Conservation (phyloP, 257 asterid genomes). For the Solanum pennellii region DNA sequence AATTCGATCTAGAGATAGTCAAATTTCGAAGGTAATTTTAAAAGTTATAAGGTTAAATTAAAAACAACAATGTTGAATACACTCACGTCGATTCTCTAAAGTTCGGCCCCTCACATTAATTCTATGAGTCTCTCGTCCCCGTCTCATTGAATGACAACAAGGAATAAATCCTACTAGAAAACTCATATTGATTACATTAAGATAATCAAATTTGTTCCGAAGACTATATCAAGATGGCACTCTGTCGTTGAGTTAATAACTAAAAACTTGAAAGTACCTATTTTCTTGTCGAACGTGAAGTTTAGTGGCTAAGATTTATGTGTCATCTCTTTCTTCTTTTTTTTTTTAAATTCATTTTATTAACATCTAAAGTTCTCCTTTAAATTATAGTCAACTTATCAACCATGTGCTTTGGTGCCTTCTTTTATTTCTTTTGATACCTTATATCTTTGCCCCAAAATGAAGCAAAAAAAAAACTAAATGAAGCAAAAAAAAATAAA, state of each 20-base stretch:
- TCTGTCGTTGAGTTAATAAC: neutral
- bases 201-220: accelerated
- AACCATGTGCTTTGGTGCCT: neutral
- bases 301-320: neutral
- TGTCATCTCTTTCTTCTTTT: neutral
- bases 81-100: accelerated
- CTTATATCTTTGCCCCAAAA: neutral
- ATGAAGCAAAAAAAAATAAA: neutral
- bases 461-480: neutral
- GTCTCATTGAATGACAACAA: neutral
- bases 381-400: neutral
- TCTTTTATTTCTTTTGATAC: neutral
- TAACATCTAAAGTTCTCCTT: neutral
- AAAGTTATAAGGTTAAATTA: neutral
- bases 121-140: neutral
- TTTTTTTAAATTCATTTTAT: neutral
- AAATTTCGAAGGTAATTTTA: neutral
- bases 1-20: neutral
- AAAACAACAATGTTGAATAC: neutral
- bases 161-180: neutral
- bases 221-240: too few relatives aligned
- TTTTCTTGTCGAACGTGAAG: neutral
- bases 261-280: neutral
- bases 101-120: neutral
- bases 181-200: neutral